A percentile compares a stretch with the other conserved stretches of the same genome.
Conservation (phyloP, 805 yeast species). For the Barnettozyma vustinii region DNA sequence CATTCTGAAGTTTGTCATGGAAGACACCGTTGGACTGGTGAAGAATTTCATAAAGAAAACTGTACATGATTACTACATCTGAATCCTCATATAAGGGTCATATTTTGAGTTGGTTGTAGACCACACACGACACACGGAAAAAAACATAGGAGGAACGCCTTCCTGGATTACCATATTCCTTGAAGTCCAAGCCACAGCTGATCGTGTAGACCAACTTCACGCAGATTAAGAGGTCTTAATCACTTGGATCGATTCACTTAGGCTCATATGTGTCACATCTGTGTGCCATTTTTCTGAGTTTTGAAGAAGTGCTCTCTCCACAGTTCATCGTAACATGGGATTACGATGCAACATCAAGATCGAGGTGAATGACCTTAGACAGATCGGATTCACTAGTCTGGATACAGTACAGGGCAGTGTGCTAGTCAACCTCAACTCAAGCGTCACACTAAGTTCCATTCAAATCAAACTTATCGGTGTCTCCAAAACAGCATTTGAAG, state of each 20-base stretch:
- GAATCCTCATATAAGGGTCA: background rate
- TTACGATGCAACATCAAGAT: slow-evolving; percentile 8
- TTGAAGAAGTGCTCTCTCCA: too few species aligned
- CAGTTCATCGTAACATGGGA: background rate
- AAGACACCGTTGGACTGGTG: slow-evolving; percentile 3
- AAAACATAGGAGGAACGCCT: background rate
- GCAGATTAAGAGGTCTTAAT: too few species aligned
- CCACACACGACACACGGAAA: background rate
- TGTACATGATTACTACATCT: background rate
- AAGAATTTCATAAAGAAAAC: slow-evolving; percentile 1
- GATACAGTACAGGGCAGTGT: slow-evolving; percentile 41
- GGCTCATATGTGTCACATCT: too few species aligned
- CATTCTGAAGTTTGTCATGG: slow-evolving; percentile 9
- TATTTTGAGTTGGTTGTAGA: background rate
- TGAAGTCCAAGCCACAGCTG: background rate
- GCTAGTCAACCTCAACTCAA: slow-evolving; percentile 32
- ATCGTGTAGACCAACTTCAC: too few species aligned
- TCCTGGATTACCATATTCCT: too few species aligned
- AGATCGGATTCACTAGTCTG: slow-evolving; percentile 35
- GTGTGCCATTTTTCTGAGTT: too few species aligned
- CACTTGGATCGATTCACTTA: too few species aligned
- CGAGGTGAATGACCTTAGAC: slow-evolving; percentile 2
- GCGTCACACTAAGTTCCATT: slow-evolving; percentile 37
- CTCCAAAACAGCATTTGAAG: slow-evolving; percentile 32
- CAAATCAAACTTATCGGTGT: slow-evolving; percentile 48